Evolutionary conservation across 306 rosid species (phyloP), one percentile per base, ranked within the genome.

Genomic region (Trichosanthes truncata): DNA sequence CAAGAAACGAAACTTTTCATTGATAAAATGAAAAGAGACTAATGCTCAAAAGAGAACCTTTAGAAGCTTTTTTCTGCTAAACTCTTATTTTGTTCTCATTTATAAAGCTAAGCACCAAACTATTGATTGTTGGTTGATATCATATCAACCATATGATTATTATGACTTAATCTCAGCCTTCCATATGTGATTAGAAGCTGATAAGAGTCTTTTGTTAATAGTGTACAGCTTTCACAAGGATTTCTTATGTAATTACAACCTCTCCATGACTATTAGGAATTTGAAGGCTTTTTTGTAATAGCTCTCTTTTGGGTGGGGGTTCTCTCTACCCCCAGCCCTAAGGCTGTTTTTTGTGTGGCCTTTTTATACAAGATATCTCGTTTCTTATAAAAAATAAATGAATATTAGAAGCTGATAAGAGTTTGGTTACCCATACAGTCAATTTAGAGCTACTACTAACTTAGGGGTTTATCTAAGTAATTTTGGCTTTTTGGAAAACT

Each of bases 61-160:
- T 35, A 52, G 77, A 79, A 49, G 36, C 66, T 79, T 48, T 12
- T 48, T 18, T 13, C 11, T 53, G n/a, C 52, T 5, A 61, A 76
- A 67, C 36, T 77, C 80, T 79, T 55, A 10, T 45, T 57, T 48
- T 86, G 36, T 78, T 82, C 69, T 78, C 49, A 73, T 43, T 83
- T 74, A 29, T 52, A 23, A 68, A 23, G 77, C 84, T 66, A 52
- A 51, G 15, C 60, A 29, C 40, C 78, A 18, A 21, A 46, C 23
- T 49, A 25, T 14, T 6, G 56, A 73, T 41, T 26, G 33, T 68
- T 41, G 53, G 31, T 40, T 41, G 29, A 40, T 67, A 67, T 41
- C 53, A 23, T 40, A 41, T 20, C 73, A 17, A 46, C 46, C 53
- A 40, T 36, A 35, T 65, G 43, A 18, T 40, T 36, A 36, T 36